Base-by-base conservation (phyloP, 2,329 filamentous ascomycete species). In the Cladosporium sp. region DNA sequence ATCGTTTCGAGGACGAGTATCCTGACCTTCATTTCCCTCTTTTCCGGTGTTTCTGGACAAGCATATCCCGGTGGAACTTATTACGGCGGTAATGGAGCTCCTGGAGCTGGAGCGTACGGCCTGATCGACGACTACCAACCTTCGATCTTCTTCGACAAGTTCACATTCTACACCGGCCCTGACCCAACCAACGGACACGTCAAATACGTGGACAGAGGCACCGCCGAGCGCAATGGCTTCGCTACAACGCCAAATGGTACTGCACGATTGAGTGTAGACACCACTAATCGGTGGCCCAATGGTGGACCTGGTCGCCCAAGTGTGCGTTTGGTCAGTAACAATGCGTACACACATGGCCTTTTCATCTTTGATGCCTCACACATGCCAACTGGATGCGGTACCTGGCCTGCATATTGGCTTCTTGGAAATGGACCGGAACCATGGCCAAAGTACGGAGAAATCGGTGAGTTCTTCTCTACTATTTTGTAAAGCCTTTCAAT, bases 391-490 rank as follows among this genome's bases (percentile, higher is more conserved):
- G 66, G 66, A 3, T 70, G 68, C 58, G 69, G 69, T 8, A 69
- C 67, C 9, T 73, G 71, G 71, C 71, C 71, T 2, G 68, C 69
- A 1, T 70, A 70, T 50, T 73, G 71, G 71, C 63, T 69, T 4
- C 56, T 69, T 16, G 70, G 69, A n/a, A 84, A 42, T 42, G 40
- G 48, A n/a, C 48, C 48, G 11, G 40, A 43, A 84, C 11, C 75
- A 63, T 46, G 68, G 68, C 67, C 67, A 63, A 9, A 45, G 43
- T 32, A 63, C 62, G 65, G 64, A n/a, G 64, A 68, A 48, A 66
- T 67, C 43, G 64, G 63, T 63, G 37, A 28, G 62, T 56, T 3
- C 11, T 16, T 28, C n/a, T 18, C 11, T 1, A 11, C 19, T 34
- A 35, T 9, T 46, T 9, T n/a, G 42, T 9, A 10, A 3, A 37